Evolutionary conservation across 768 basidiomycete species (phyloP), one percentile per base, ranked within the genome.

Genomic region (Hericium alpestre): DNA sequence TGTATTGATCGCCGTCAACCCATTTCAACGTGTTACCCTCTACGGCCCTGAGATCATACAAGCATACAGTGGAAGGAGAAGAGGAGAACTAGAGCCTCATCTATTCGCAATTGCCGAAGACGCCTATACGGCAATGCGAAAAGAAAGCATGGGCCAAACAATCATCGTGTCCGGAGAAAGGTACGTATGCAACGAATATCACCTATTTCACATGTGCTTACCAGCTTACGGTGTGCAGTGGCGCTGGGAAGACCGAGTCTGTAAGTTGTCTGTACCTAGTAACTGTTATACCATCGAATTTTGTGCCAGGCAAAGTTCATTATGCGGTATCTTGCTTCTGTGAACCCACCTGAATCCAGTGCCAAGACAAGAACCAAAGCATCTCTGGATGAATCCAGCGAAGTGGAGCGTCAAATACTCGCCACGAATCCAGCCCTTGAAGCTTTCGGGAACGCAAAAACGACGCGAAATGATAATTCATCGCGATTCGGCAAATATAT

Each of bases 401-500:
- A 97, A 71, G 93, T 94, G 61, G 96, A 99, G 69, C 83, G 86
- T 51, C 96, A 98, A 71, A 99, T 99, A 58, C 76, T 99, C 55
- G 96, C 96, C 27, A 97, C 95, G n/a, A 99, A 99, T 70, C 96
- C 96, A 22, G 98, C 96, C 65, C 85, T 99, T 61, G 96, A 99
- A 72, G 90, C 96, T 0, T 98, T 99, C 64, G 96, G 96, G 63
- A 99, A 99, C 71, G 96, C 96, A 22, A 99, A 99, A 74, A 99
- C 96, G 37, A 97, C 96, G 15, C 82, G 96, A 58, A 99, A 99
- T 68, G 96, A 99, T 72, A 99, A 99, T 70, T 96, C 93, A 8
- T 99, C 96, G 20, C 84, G 96, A 57, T 99, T 99, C 70, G 96
- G 96, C 60, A 99, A 99, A 74, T 99, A 99, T 73, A 97, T 99